Base-by-base conservation (phyloP, 805 yeast species). In the Saturnispora sekii region DNA sequence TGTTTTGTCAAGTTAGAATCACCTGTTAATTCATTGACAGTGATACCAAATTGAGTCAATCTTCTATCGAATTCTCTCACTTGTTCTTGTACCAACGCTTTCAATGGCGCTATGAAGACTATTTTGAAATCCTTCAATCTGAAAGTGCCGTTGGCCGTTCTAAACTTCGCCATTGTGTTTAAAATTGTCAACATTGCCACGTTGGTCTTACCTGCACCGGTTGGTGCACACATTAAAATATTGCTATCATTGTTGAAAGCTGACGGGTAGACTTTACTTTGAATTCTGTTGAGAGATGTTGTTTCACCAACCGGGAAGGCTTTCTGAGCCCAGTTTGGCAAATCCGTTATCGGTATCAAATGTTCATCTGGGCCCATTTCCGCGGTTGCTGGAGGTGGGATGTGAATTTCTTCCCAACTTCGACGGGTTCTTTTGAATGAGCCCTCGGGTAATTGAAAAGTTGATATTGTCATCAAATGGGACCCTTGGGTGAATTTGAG, bases 181-280 rank as follows among this genome's bases (percentile, higher is more conserved):
- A 89, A 66, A 4, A 85, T 71, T 0, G 96, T 69, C 38, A 93
- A 63, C 80, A 93, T 76, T 0, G 99, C 99, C 28, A 93, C 96
- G 60, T 93, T 93, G 17, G 98, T 90, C 60, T 90, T 90, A 66
- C 98, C 98, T 2, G 96, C 96, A 67, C 98, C 98, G 0, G 98
- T 90, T 6, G 98, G 98, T 1, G 98, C 97, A 72, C 97, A 90
- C 53, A 90, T 67, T 14, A 90, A 65, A 34, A 93, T 59, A 55
- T 89, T 90, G 4, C 72, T 70, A 56, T 85, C 93, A 1, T 74
- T 64, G 4, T 70, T 56, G 51, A 90, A 85, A 0, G 95, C 96
- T n/a, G 68, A 58, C 1, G 93, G 93, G 51, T 64, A 86, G 0
- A 89, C 87, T 49, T 74, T 75, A 1, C 95, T 84, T 61, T 93